Evolutionary conservation across 495 filamentous ascomycete genomes (phyloP).

Genomic region (Margaritispora aquatica): DNA sequence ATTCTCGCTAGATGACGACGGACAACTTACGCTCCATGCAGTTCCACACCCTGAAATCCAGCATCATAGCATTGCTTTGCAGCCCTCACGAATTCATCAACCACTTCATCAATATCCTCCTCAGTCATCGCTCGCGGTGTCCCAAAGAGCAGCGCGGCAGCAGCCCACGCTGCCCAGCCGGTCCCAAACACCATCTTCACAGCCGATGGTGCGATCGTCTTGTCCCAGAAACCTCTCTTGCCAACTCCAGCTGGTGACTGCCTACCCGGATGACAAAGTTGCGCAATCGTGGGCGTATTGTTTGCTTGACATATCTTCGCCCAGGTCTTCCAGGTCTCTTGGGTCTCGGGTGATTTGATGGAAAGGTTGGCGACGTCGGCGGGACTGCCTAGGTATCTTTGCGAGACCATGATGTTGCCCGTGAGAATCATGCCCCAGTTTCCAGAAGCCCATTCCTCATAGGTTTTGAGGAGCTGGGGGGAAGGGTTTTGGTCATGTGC

Average conservation of each 20-base stretch:
- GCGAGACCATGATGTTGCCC: slow-evolving; percentile 55
- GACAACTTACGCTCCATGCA: slow-evolving; percentile 51
- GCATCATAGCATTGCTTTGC: slow-evolving; percentile 41
- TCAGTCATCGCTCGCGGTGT: slow-evolving; percentile 40
- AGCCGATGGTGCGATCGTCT: slow-evolving; percentile 42
- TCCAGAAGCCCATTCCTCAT: slow-evolving; percentile 41
- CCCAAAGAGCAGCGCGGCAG: slow-evolving; percentile 34
- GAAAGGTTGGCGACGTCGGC: slow-evolving; percentile 17
- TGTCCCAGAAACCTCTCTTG: slow-evolving; percentile 35
- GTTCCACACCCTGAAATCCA: slow-evolving; percentile 51
- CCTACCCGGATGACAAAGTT: slow-evolving; percentile 54
- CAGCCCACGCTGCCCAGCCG: slow-evolving; percentile 29
- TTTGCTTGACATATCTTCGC: slow-evolving; percentile 38
- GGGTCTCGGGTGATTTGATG: slow-evolving; percentile 15
- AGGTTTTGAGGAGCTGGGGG: slow-evolving; percentile 38
- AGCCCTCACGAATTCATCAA: slow-evolving; percentile 36
- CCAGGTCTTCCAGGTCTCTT: slow-evolving; percentile 39
- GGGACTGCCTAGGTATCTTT: slow-evolving; percentile 38
- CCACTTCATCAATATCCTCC: slow-evolving; percentile 47
- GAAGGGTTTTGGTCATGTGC: slow-evolving; percentile 51
- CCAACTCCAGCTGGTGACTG: slow-evolving; percentile 46
- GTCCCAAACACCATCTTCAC: slow-evolving; percentile 38
- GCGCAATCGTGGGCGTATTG: slow-evolving; percentile 45
- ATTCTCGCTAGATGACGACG: slow-evolving; percentile 40
- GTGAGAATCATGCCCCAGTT: slow-evolving; percentile 44